A percentile compares a stretch with the other conserved stretches of the same genome.
Conservation (phyloP, 352 stramenopile genomes). For the Peronospora destructor region DNA sequence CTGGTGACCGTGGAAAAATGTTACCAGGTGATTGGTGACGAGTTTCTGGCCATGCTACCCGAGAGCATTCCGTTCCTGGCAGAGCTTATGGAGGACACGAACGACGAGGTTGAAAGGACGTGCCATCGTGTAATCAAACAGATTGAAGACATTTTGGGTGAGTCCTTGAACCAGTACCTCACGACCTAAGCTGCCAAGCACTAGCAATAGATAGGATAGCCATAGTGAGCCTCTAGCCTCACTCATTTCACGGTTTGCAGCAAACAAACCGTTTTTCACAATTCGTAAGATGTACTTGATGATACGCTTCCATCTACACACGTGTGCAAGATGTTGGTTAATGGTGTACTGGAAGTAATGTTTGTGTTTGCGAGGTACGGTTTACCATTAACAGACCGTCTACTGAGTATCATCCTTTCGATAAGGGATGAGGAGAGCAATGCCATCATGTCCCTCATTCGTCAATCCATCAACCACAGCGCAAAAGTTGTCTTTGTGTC, state of each 20-base stretch:
- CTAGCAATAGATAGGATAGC: constrained; percentile 29
- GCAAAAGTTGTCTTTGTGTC: not conserved
- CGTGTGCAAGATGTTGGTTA: too few relatives aligned
- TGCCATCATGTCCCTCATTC: too few relatives aligned
- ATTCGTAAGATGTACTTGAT: not conserved
- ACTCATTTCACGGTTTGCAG: constrained; percentile 2
- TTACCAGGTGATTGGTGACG: constrained; percentile 82
- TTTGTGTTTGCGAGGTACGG: too few relatives aligned
- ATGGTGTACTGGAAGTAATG: too few relatives aligned
- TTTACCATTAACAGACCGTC: too few relatives aligned
- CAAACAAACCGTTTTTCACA: constrained; percentile 10
- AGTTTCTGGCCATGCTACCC: constrained; percentile 84
- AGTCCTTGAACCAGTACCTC: constrained; percentile 86
- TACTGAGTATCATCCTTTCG: too few relatives aligned
- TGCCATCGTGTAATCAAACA: constrained; percentile 86
- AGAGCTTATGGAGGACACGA: constrained; percentile 85
- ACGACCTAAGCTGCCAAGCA: constrained; percentile 33
- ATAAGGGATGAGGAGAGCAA: too few relatives aligned
- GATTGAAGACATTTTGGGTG: constrained; percentile 86
- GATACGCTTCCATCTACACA: not conserved
- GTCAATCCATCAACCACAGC: not conserved
- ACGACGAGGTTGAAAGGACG: constrained; percentile 74
- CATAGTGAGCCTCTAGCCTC: constrained; percentile 1
- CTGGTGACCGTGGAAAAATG: constrained; percentile 80
- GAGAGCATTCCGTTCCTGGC: constrained; percentile 87